A percentile compares a stretch with the other conserved stretches of the same genome.
Conservation (phyloP, 2,329 filamentous ascomycete species). For the Xylariaceae sp. region DNA sequence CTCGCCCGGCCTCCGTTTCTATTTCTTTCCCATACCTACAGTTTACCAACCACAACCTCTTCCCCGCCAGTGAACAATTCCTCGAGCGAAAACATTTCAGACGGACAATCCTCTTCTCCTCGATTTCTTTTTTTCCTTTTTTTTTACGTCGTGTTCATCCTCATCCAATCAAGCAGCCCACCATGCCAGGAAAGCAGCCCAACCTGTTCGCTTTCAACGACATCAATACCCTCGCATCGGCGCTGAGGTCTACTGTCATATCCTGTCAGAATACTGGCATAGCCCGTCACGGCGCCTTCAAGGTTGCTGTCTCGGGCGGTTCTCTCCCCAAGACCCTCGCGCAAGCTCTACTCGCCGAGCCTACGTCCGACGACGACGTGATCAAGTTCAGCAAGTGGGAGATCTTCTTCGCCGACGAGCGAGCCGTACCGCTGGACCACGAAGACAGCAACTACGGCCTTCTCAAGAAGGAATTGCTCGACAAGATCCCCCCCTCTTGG, state of each 20-base stretch:
- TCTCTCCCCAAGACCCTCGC: constrained; percentile 87
- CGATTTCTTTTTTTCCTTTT: too few species aligned
- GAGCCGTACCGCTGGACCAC: constrained; percentile 86
- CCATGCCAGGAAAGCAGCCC: constrained; percentile 53
- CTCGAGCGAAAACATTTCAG: not conserved
- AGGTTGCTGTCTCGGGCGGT: constrained; percentile 88
- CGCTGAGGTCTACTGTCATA: constrained; percentile 78
- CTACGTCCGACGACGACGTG: constrained; percentile 52
- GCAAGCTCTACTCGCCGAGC: constrained; percentile 67
- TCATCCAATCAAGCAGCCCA: constrained; percentile 21
- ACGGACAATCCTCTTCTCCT: not conserved
- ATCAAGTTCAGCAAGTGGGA: constrained; percentile 86
- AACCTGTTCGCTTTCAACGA: constrained; percentile 78
- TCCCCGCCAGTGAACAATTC: not conserved
- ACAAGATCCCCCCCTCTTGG: constrained; percentile 71
- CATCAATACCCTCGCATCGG: constrained; percentile 65
- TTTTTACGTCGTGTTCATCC: too few species aligned
- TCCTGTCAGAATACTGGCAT: constrained; percentile 76
- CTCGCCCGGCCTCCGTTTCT: not conserved
- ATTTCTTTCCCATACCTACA: not conserved
- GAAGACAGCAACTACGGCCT: constrained; percentile 91
- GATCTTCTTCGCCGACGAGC: constrained; percentile 97
- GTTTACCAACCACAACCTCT: not conserved
- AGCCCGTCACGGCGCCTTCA: constrained; percentile 77
- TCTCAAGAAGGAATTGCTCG: constrained; percentile 79